Base-by-base conservation (phyloP, 352 stramenopile species). In the Phytophthora hibernalis region DNA sequence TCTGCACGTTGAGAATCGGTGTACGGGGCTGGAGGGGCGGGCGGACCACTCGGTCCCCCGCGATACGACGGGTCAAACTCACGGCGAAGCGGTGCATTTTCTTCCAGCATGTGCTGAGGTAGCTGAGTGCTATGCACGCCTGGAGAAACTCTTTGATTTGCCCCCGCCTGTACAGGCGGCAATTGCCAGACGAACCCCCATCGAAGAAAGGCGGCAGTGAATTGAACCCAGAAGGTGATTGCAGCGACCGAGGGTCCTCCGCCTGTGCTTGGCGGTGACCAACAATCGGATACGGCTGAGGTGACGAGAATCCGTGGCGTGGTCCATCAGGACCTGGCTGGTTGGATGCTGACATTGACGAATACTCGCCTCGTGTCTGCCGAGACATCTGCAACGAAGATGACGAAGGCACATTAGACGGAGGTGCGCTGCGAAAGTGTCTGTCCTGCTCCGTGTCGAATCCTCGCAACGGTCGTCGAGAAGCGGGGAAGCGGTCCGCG, bases 401-500 rank as follows among this genome's bases (percentile, higher is more conserved):
- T 12, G 70, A 68, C 31, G 59, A 37, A 21, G 59, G 51, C 18
- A 65, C 2, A 38, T 51, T 65, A 2, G 49, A 30, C 47, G 47
- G 37, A 10, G 44, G 31, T 51, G 24, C 66, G 38, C 20, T 70
- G 24, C 58, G 61, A 54, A 79, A 79, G 42, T 75, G 70, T 8
- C 30, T 64, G 13, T 70, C 66, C n/a, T 75, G 70, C 24, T 75
- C 61, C 1, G 53, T 68, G 33, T 67, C 61, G 48, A 78, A 78
- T 45, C 61, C 66, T 55, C 54, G 61, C 40, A 69, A n/a, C 4
- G 70, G 62, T 9, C 61, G 54, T 21, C 54, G 61, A 5, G 54
- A 64, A 54, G 48, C 22, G 37, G 70, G 54, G 18, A 72, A 21
- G 60, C 54, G 50, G 47, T 49, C 3, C 54, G 70, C 58, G 66